phyloP scores from a whole-genome alignment of 139 green algal species.

The Limnomonas spitsbergensis region DNA sequence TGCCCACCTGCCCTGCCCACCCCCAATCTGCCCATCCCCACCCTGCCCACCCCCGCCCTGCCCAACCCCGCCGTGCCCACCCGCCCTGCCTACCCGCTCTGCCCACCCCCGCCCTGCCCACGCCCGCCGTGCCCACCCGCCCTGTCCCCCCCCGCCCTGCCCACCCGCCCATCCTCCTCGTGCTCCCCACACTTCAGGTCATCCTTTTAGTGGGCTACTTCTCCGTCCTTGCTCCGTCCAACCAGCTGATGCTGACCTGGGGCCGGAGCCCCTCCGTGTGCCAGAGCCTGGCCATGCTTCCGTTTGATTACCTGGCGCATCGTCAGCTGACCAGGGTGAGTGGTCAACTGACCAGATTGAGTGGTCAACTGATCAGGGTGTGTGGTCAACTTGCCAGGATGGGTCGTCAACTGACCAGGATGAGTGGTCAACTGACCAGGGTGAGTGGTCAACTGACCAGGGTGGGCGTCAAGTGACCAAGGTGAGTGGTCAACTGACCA shows the following conservation, averaged over 20 bases:
- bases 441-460: background rate
- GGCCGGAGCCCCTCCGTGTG: conserved; percentile 47
- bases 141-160: too few species aligned
- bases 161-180: too few species aligned
- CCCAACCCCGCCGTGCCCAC: too few species aligned
- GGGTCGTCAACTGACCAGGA: background rate
- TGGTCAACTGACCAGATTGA: background rate
- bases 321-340: background rate
- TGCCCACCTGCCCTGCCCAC: too few species aligned
- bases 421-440: background rate
- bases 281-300: conserved; percentile 55
- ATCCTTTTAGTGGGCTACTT: conserved; percentile 54
- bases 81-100: too few species aligned
- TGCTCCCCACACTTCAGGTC: conserved; percentile 27
- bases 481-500: too few species aligned
- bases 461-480: too few species aligned
- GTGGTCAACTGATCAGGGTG: background rate
- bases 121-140: too few species aligned
- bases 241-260: conserved; percentile 56
- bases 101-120: too few species aligned
- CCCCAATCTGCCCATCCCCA: too few species aligned
- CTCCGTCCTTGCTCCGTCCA: conserved; percentile 32
- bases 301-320: conserved; percentile 16
- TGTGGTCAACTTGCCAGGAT: background rate
- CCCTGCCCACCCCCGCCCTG: too few species aligned